Percentiles rank a stretch among this genome's conserved stretches.
Conservation (phyloP, 257 asterid genomes). For the Penstemon eatonii region DNA sequence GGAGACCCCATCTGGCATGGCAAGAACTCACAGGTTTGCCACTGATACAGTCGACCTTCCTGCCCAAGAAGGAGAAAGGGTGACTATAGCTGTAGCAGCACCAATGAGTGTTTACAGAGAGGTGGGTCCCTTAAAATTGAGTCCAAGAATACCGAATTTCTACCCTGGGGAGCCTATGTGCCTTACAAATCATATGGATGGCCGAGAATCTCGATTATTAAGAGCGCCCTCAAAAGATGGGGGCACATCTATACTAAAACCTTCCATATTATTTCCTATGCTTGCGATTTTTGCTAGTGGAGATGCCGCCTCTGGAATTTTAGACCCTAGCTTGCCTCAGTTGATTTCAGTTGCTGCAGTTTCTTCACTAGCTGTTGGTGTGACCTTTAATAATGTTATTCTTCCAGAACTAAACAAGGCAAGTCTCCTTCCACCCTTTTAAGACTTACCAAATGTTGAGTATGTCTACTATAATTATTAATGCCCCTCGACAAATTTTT, state of each 20-base stretch:
- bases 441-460: not conserved
- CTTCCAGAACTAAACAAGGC: slow-evolving; percentile 77
- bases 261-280: slow-evolving; percentile 67
- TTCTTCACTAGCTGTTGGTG: slow-evolving; percentile 74
- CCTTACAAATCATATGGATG: slow-evolving; percentile 82
- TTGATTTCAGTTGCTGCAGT: slow-evolving; percentile 65
- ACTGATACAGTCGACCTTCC: slow-evolving; percentile 97
- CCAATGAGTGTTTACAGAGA: slow-evolving; percentile 62
- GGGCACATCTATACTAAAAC: slow-evolving; percentile 52
- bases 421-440: slow-evolving; percentile 28
- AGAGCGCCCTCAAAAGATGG: slow-evolving; percentile 77
- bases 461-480: not conserved
- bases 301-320: slow-evolving; percentile 87
- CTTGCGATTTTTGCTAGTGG: slow-evolving; percentile 74
- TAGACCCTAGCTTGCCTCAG: slow-evolving; percentile 88
- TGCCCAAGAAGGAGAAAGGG: slow-evolving; percentile 92
- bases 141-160: slow-evolving; percentile 70
- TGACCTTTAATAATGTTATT: slow-evolving; percentile 60
- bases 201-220: slow-evolving; percentile 73
- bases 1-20: slow-evolving; percentile 86
- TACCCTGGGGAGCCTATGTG: slow-evolving; percentile 94
- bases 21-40: slow-evolving; percentile 91
- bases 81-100: slow-evolving; percentile 88
- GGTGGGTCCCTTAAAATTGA: slow-evolving; percentile 80
- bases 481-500: not conserved